Conservation (phyloP, 495 filamentous ascomycete species). For the Daldinia concentrica region DNA sequence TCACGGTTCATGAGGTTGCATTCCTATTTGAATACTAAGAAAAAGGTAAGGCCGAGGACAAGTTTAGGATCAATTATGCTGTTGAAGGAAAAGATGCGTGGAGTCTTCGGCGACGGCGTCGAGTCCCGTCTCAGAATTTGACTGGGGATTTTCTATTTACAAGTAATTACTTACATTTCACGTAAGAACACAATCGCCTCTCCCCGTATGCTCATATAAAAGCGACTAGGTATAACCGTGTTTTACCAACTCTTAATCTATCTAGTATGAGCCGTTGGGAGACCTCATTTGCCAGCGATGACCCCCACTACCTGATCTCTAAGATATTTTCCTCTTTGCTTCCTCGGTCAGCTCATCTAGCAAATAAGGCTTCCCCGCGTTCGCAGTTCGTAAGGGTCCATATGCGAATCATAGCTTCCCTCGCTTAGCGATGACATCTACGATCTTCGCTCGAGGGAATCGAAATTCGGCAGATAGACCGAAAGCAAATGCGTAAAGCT, state of each 20-base stretch:
- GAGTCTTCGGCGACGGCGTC: too few species aligned
- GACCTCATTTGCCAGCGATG: constrained; percentile 14
- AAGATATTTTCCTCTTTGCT: constrained; percentile 17
- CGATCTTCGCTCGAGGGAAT: constrained; percentile 6
- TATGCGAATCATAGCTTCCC: constrained; percentile 23
- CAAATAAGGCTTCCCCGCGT: constrained; percentile 30
- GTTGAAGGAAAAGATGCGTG: too few species aligned
- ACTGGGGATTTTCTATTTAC: neutral
- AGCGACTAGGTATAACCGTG: neutral
- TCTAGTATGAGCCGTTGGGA: constrained; percentile 3
- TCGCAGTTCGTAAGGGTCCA: neutral
- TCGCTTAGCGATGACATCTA: constrained; percentile 26
- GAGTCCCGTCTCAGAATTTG: too few species aligned
- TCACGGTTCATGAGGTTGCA: neutral
- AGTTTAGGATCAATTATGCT: too few species aligned
- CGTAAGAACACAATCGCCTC: neutral
- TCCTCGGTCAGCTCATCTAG: constrained; percentile 13
- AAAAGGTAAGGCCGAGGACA: too few species aligned
- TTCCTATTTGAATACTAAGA: too few species aligned
- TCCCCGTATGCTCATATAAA: neutral
- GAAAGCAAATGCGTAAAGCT: neutral
- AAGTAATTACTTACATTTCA: neutral
- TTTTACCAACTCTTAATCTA: neutral
- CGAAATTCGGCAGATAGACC: constrained; percentile 16
- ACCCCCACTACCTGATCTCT: constrained; percentile 24